Conservation (phyloP, 805 yeast genomes). For the Teunomyces kruisii region DNA sequence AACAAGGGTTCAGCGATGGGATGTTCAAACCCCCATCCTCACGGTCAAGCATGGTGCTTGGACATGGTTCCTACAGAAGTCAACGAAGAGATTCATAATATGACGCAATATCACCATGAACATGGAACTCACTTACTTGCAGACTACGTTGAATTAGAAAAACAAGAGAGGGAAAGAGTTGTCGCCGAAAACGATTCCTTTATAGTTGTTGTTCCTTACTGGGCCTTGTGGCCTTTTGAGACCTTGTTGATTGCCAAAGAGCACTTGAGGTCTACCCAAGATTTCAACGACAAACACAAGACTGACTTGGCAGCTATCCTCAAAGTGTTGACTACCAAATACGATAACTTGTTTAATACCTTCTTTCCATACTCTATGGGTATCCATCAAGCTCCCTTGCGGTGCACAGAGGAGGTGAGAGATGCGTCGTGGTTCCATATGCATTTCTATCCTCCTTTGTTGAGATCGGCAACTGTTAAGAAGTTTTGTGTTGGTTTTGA, state of each 20-base stretch:
- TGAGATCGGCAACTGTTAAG: constrained; percentile 71
- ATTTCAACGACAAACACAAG: constrained; percentile 47
- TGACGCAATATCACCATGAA: constrained; percentile 45
- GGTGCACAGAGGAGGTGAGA: constrained; percentile 41
- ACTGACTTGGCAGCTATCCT: constrained; percentile 56
- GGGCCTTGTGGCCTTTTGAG: constrained; percentile 86
- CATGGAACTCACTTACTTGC: constrained; percentile 52
- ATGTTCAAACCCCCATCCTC: constrained; percentile 80
- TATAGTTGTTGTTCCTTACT: constrained; percentile 69
- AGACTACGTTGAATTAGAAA: constrained; percentile 61
- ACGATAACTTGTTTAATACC: constrained; percentile 69
- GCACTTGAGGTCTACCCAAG: constrained; percentile 50
- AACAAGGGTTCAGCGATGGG: constrained; percentile 82
- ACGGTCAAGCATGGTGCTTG: constrained; percentile 80
- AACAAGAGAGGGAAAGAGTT: constrained; percentile 49
- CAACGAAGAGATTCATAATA: constrained; percentile 51
- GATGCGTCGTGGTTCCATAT: constrained; percentile 57
- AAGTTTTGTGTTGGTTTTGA: constrained; percentile 77
- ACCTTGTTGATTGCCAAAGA: constrained; percentile 60
- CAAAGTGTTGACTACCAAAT: constrained; percentile 55
- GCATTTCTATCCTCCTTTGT: constrained; percentile 77
- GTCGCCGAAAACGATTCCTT: constrained; percentile 63
- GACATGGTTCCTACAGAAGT: constrained; percentile 68
- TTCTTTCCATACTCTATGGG: constrained; percentile 84
- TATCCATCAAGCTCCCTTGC: constrained; percentile 70